These are phyloP conservation scores for Ceratocystis destructans DNA, from an alignment of 2,329 filamentous ascomycete genomes.

Conservation along the genomic window DNA sequence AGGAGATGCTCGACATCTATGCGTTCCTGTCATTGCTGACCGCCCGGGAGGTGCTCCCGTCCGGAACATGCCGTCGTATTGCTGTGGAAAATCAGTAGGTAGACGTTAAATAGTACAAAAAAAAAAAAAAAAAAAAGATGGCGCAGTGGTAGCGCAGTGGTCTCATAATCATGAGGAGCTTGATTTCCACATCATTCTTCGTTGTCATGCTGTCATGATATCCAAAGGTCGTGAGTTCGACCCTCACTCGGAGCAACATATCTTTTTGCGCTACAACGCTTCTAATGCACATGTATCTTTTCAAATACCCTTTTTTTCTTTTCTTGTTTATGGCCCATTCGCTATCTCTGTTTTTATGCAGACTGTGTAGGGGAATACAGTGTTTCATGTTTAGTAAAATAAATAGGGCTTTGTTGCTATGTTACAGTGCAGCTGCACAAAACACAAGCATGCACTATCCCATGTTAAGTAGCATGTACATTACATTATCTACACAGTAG, in stretches of 20 bases:
- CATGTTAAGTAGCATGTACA: conserved; percentile 1
- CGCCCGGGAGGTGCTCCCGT: too few relatives aligned
- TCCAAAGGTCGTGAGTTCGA: conserved; percentile 21
- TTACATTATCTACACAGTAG: background rate
- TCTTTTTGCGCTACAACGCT: background rate
- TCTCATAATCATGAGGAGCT: conserved; percentile 19
- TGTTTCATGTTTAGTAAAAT: background rate
- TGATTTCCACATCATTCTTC: conserved; percentile 8
- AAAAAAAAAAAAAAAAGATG: too few relatives aligned
- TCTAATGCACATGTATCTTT: background rate
- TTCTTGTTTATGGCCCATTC: background rate
- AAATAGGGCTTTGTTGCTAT: background rate
- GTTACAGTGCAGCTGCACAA: conserved; percentile 4
- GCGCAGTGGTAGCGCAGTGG: conserved; percentile 20
- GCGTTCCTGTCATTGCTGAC: too few relatives aligned
- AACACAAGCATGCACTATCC: background rate
- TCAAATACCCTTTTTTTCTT: background rate
- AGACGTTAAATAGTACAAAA: too few relatives aligned
- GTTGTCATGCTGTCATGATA: conserved; percentile 6
- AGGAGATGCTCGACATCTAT: too few relatives aligned
- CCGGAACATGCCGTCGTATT: too few relatives aligned
- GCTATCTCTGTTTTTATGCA: background rate
- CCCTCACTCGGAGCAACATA: conserved; percentile 19
- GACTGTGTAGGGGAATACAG: background rate
- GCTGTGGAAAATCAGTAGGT: too few relatives aligned